Base-by-base conservation (phyloP, 2,329 filamentous ascomycete genomes). In the Calycina marina region DNA sequence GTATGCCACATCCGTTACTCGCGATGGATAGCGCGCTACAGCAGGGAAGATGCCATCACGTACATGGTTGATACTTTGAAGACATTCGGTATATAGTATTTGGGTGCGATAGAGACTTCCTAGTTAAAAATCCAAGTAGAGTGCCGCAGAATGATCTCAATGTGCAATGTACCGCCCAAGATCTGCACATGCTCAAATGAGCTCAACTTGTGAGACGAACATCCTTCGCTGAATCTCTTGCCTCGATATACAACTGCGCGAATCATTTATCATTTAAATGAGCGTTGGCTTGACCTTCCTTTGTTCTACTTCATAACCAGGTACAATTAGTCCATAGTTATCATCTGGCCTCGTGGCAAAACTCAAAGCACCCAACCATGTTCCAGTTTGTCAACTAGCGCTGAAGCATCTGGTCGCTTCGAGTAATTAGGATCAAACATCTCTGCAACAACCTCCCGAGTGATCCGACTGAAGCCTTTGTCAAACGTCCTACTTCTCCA, bases 1-100 rank as follows among this genome's bases (percentile, higher is more conserved):
- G 66, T 0, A 65, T 68, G 59, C 66, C 67, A 4, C 68, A 72
- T 54, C 65, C 66, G 0, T 72, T 72, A 46, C 54, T 71, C 32
- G 66, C 64, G 2, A 70, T 72, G 67, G 67, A 72, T 44, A 63
- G 55, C 2, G 66, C 57, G 2, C 46, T 72, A 29, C 57, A 65
- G 35, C 65, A 63, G 33, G 68, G 65, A 0, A 59, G 51, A 58
- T 34, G 63, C 67, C 0, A 69, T 72, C 36, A 64, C 59, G 0
- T 42, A 28, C 31, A 50, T 48, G 43, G 40, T 44, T 31, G 42
- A 46, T 28, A 29, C 34, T 14, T 32, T 50, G 37, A 43, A 36
- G 14, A 34, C 33, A 12, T 49, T 49, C 42, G 37, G 12, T n/a
- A 22, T n/a, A 22, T 22, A 22, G 20, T 2, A 8, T 3, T 8